Percentiles rank a stretch among this genome's conserved stretches.
Evolutionary conservation across 2,329 filamentous ascomycete species (phyloP).

Genomic region (Emmonsiellopsis sp.): DNA sequence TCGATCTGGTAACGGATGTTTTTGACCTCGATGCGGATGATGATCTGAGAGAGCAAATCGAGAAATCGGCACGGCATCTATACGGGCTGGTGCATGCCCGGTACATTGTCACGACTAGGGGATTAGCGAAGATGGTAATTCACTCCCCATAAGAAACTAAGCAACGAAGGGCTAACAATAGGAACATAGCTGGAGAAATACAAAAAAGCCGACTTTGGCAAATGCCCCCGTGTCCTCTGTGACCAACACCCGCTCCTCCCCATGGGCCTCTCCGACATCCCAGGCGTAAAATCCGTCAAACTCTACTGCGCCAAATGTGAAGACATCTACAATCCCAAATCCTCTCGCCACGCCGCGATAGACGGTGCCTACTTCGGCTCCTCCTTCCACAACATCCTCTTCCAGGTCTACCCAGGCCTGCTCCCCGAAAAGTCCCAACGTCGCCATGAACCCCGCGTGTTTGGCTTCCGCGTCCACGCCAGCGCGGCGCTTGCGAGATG

Average conservation of each 20-base stretch:
- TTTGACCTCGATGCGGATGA: conserved; percentile 99
- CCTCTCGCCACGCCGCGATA: conserved; percentile 85
- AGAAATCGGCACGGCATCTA: conserved; percentile 90
- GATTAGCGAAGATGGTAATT: conserved; percentile 87
- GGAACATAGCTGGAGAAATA: conserved; percentile 81
- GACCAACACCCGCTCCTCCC: conserved; percentile 86
- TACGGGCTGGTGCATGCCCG: conserved; percentile 94
- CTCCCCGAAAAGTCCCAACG: conserved; percentile 77
- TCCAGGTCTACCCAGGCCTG: conserved; percentile 91
- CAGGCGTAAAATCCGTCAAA: conserved; percentile 84
- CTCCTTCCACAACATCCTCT: conserved; percentile 97
- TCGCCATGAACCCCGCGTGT: conserved; percentile 82
- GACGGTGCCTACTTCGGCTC: conserved; percentile 98
- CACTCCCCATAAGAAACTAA: conserved; percentile 3
- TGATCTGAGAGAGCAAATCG: conserved; percentile 94
- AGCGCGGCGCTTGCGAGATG: conserved; percentile 79
- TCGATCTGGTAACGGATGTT: conserved; percentile 94
- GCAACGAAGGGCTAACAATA: background rate
- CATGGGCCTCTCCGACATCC: conserved; percentile 84
- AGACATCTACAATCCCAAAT: conserved; percentile 98
- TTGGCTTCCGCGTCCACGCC: conserved; percentile 92
- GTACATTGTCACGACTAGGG: conserved; percentile 92
- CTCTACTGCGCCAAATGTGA: conserved; percentile 96
- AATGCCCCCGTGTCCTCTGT: conserved; percentile 94
- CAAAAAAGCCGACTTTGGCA: conserved; percentile 95